Evolutionary conservation across 345 rosid species (phyloP), one percentile per base, ranked within the genome.

Genomic region (Salix suchowensis): DNA sequence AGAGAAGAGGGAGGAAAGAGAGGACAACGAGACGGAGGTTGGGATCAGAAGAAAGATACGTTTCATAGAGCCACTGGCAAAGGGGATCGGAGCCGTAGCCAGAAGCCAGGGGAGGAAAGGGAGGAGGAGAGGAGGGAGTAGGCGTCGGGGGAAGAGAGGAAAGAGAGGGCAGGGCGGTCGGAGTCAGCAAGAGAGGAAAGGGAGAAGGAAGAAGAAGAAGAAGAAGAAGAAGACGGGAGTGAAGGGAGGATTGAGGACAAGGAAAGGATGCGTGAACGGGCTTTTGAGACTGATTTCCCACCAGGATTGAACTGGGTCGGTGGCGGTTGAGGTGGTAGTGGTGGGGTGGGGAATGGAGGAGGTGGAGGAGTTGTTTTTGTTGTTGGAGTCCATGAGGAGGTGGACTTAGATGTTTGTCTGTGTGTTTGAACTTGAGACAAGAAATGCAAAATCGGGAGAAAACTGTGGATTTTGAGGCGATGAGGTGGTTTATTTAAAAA

Each of bases 21-120:
- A 93, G 91, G 67, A 91, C 97, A 73, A 92, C 79, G 61, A 93
- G 90, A 37, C 96, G 95, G 81, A 96, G 98, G 67, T 91, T 89
- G 28, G 92, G 84, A 50, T 96, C 97, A n/a, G 94, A 79, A 8
- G 94, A 85, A 46, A 92, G 90, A 79, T 87, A 96, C 3, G 98
- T 96, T 16, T 96, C 97, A 85, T 92, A 96, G 65, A 96, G 95
- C 99, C 99, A 96, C 32, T 96, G 95, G 77, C 99, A 96, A 67
- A 96, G 92, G 30, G 92, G 89, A 76, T 96, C 97, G 42, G 97
- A 83, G 81, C 95, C 97, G 18, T 97, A 86, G 26, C 98, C 98
- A 1, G 98, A 92, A n/a, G 74, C 2, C 2, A 10, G 95, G 89
- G 39, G 79, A 54, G 39, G 87, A 78, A 5, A 96, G 84, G 26